Percentiles rank a stretch among this genome's conserved stretches.
Evolutionary conservation across 192 early-diverging fungal species (phyloP).

Genomic region (Dissophora globulifera): DNA sequence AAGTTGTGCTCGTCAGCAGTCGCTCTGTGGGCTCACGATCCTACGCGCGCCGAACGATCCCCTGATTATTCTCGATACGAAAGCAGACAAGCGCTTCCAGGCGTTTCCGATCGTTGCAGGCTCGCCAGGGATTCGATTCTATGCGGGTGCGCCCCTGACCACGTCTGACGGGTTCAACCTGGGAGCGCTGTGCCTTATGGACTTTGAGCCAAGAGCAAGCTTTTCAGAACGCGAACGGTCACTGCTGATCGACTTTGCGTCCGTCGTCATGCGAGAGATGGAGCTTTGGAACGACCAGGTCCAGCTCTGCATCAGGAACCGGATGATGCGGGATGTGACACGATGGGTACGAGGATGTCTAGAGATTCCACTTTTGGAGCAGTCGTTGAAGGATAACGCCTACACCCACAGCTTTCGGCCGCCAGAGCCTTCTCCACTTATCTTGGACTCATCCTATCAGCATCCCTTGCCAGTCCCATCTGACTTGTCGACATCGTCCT

Average conservation of each 20-base stretch:
- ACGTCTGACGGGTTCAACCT: slow-evolving; percentile 55
- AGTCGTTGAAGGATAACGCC: not conserved
- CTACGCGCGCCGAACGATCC: slow-evolving; percentile 44
- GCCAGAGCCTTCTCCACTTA: not conserved
- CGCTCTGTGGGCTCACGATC: slow-evolving; percentile 51
- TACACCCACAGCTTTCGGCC: not conserved
- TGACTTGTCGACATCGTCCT: not conserved
- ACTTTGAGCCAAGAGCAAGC: slow-evolving; percentile 32
- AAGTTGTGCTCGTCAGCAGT: slow-evolving; percentile 16
- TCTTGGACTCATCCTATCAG: not conserved
- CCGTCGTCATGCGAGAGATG: slow-evolving; percentile 59
- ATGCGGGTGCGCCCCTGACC: slow-evolving; percentile 57
- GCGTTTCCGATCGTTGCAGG: slow-evolving; percentile 45
- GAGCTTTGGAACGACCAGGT: slow-evolving; percentile 61
- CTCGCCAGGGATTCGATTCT: slow-evolving; percentile 57
- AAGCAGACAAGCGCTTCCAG: slow-evolving; percentile 60
- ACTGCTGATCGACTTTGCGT: slow-evolving; percentile 55
- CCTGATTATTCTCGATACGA: slow-evolving; percentile 47
- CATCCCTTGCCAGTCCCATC: slow-evolving; percentile 3
- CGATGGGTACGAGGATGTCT: slow-evolving; percentile 51
- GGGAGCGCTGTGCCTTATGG: slow-evolving; percentile 61
- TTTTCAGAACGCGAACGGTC: slow-evolving; percentile 42
- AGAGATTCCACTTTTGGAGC: slow-evolving; percentile 11
- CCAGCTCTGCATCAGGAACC: slow-evolving; percentile 56
- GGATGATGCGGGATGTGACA: slow-evolving; percentile 56